These are phyloP conservation scores for Meyerozyma athensensis DNA, from an alignment of 1,139 yeast genomes.

Conservation along the genomic window DNA sequence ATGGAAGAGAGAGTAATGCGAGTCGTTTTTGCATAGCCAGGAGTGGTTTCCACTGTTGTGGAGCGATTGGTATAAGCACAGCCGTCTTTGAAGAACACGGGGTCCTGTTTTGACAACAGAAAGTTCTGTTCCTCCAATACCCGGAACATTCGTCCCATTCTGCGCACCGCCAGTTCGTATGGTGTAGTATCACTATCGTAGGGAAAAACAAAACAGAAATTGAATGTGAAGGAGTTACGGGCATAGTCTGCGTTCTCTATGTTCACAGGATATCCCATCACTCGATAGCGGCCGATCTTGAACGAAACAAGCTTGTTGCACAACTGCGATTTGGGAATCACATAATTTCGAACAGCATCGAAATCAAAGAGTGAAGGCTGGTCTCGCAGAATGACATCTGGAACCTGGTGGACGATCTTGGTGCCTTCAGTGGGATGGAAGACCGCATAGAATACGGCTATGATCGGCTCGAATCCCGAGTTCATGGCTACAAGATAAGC, in stretches of 20 bases:
- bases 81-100: slow-evolving; percentile 30
- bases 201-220: slow-evolving; percentile 86
- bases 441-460: slow-evolving; percentile 82
- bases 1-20: slow-evolving; percentile 55
- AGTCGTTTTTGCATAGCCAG: slow-evolving; percentile 39
- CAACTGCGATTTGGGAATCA: slow-evolving; percentile 88
- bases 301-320: slow-evolving; percentile 79
- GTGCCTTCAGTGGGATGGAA: slow-evolving; percentile 97
- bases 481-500: neutral
- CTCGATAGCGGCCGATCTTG: slow-evolving; percentile 63
- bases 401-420: slow-evolving; percentile 89
- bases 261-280: slow-evolving; percentile 89
- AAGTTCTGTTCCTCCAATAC: slow-evolving; percentile 88
- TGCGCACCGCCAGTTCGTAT: slow-evolving; percentile 76
- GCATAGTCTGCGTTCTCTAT: slow-evolving; percentile 72
- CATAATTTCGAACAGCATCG: slow-evolving; percentile 80
- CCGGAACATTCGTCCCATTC: slow-evolving; percentile 85
- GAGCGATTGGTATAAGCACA: neutral
- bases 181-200: slow-evolving; percentile 79
- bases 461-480: slow-evolving; percentile 72
- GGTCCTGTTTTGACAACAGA: slow-evolving; percentile 52
- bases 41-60: slow-evolving; percentile 17
- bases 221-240: slow-evolving; percentile 87
- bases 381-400: slow-evolving; percentile 22
- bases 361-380: slow-evolving; percentile 59